Evolutionary conservation across 2,329 filamentous ascomycete species (phyloP).

Genomic region (Pseudocercospora musae): DNA sequence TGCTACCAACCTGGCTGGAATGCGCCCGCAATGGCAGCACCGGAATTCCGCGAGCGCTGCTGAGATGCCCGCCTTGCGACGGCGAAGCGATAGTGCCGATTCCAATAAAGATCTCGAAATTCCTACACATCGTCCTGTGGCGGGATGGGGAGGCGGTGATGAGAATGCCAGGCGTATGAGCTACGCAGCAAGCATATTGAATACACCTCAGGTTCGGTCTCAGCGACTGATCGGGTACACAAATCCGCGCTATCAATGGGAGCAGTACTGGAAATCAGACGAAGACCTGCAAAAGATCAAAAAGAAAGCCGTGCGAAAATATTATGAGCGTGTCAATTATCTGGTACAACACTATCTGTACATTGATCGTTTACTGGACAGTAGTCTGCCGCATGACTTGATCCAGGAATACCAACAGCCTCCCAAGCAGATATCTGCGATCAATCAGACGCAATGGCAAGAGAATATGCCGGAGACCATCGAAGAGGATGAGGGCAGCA

Average conservation of each 20-base stretch:
- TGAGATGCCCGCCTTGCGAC: slow-evolving; percentile 16
- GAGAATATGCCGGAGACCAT: slow-evolving; percentile 69
- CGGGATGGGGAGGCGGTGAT: slow-evolving; percentile 31
- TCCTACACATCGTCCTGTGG: slow-evolving; percentile 7
- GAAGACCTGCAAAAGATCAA: slow-evolving; percentile 69
- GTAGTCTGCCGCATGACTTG: slow-evolving; percentile 84
- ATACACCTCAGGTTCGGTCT: slow-evolving; percentile 68
- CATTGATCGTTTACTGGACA: slow-evolving; percentile 86
- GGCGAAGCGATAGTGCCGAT: slow-evolving; percentile 20
- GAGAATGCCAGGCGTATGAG: slow-evolving; percentile 42
- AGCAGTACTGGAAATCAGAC: slow-evolving; percentile 79
- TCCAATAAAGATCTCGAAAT: slow-evolving; percentile 18
- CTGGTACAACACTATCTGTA: slow-evolving; percentile 90
- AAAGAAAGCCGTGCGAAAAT: slow-evolving; percentile 71
- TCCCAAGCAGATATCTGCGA: slow-evolving; percentile 6
- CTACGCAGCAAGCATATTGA: slow-evolving; percentile 42
- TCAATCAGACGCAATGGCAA: slow-evolving; percentile 17
- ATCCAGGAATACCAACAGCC: slow-evolving; percentile 80
- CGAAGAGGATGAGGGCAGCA: slow-evolving; percentile 56
- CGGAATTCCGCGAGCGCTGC: slow-evolving; percentile 24
- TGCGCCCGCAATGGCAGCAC: slow-evolving; percentile 6
- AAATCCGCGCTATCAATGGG: slow-evolving; percentile 81
- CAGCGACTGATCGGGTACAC: slow-evolving; percentile 85
- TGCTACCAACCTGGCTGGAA: slow-evolving; percentile 19
- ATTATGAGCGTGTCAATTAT: slow-evolving; percentile 86